A percentile compares a stretch with the other conserved stretches of the same genome.
These are phyloP conservation scores for Backusella tarrabulga DNA, from an alignment of 192 early-diverging fungal genomes.

Conservation along the genomic window DNA sequence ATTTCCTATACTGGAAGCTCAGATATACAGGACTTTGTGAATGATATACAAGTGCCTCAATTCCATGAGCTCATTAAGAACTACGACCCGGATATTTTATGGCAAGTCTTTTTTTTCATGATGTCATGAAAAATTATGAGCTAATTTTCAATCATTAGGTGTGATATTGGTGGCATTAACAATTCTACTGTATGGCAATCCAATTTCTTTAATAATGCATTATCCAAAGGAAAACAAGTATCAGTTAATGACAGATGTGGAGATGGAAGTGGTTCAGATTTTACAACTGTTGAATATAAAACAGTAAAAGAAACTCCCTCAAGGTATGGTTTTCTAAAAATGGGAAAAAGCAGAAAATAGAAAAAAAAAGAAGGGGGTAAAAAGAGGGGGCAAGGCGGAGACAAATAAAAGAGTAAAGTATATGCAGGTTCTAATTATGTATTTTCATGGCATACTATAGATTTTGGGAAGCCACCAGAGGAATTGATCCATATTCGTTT, in stretches of 20 bases:
- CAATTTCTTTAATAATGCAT: constrained; percentile 13
- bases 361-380: not conserved
- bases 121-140: not conserved
- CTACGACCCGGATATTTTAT: constrained; percentile 24
- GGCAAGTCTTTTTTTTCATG: not conserved
- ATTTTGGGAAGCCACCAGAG: constrained; percentile 25
- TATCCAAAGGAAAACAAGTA: constrained; percentile 4
- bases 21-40: constrained; percentile 20
- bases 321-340: not conserved
- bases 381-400: not conserved
- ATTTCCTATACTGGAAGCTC: constrained; percentile 23
- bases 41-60: constrained; percentile 29
- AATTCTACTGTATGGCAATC: constrained; percentile 26
- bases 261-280: constrained; percentile 18
- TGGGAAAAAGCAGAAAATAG: not conserved
- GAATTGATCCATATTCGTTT: constrained; percentile 31
- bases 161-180: constrained; percentile 35
- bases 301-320: constrained; percentile 1
- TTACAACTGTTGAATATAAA: constrained; percentile 24
- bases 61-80: constrained; percentile 18
- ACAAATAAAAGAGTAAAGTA: not conserved
- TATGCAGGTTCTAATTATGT: not conserved
- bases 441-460: not conserved
- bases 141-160: constrained; percentile 17
- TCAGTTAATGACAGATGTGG: constrained; percentile 31